Evolutionary conservation across 2,329 filamentous ascomycete species (phyloP), one percentile per base, ranked within the genome.

Genomic region (Macrophomina tecta): DNA sequence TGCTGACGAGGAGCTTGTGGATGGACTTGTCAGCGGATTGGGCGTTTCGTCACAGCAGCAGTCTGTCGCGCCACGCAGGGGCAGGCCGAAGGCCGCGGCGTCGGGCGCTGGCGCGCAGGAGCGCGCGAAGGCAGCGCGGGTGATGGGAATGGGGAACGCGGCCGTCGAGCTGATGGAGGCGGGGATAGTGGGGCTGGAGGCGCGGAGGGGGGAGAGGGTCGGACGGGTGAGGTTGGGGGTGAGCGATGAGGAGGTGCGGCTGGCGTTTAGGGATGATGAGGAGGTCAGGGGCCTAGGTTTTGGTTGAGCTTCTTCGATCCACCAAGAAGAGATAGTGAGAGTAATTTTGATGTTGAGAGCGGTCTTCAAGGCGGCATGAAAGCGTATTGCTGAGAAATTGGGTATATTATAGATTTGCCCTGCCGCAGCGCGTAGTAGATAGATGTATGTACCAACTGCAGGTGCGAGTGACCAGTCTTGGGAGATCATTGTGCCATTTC

Each of bases 191-290:
- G 92, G 93, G 5, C 79, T 99, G 63, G 95, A 99, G 77, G 87
- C 87, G 4, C 80, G 83, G 68, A 89, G 89, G 70, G 90, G 93
- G 0, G 94, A 98, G 76, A 85, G 95, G 51, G 93, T 92, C 28
- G 94, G 93, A 66, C 94, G 96, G 78, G 87, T 99, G 48, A 86
- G 94, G 66, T 83, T 99, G 66, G 89, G 92, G 28, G 90, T 98
- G 71, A 91, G 92, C 12, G 92, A 97, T 68, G 94, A 98, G 74
- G 94, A 99, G 79, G 88, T 99, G 34, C 90, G 90, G 75, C 86
- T 93, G 76, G 95, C 94, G 36, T 89, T 98, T 72, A 89, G 90
- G 68, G 94, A 97, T 70, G 95, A 99, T 80, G 87, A 87, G 7
- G 93, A 97, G 75, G 90, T 96, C 65, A 93, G 90, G 78, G 90